Evolutionary conservation across 306 rosid genomes (phyloP).

Genomic region (Argentina anserina): DNA sequence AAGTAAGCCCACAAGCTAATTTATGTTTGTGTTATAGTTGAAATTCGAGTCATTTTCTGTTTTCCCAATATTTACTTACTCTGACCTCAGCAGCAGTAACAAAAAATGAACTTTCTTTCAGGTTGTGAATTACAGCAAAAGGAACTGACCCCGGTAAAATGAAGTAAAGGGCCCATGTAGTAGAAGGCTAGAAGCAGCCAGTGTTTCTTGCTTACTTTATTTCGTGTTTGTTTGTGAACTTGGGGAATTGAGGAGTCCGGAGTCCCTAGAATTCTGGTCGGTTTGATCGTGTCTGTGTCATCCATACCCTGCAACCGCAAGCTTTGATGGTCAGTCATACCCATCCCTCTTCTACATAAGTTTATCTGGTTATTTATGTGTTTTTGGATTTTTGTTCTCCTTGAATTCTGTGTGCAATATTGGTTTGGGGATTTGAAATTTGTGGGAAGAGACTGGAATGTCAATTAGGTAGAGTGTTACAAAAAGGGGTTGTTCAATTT

Average conservation of each 20-base stretch:
- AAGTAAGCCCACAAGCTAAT: neutral
- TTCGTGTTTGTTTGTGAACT: neutral
- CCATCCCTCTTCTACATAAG: constrained; percentile 7
- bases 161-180: neutral
- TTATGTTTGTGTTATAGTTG: no score
- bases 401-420: constrained; percentile 4
- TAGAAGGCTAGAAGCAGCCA: neutral
- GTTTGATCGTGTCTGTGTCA: constrained; percentile 8
- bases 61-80: neutral
- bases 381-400: constrained; percentile 1
- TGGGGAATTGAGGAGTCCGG: neutral
- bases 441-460: neutral
- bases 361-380: neutral
- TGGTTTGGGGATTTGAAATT: constrained; percentile 19
- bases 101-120: neutral
- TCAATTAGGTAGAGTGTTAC: neutral
- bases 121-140: neutral
- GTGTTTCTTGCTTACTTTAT: neutral
- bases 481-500: neutral
- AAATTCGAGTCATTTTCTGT: neutral
- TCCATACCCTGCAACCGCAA: constrained; percentile 15
- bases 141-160: neutral
- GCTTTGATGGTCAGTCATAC: constrained; percentile 17
- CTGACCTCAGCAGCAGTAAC: neutral
- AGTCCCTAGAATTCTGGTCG: neutral